A percentile compares a stretch with the other conserved stretches of the same genome.
phyloP scores from a whole-genome alignment of 2,329 filamentous ascomycete genomes.

The Fusarium sp. region DNA sequence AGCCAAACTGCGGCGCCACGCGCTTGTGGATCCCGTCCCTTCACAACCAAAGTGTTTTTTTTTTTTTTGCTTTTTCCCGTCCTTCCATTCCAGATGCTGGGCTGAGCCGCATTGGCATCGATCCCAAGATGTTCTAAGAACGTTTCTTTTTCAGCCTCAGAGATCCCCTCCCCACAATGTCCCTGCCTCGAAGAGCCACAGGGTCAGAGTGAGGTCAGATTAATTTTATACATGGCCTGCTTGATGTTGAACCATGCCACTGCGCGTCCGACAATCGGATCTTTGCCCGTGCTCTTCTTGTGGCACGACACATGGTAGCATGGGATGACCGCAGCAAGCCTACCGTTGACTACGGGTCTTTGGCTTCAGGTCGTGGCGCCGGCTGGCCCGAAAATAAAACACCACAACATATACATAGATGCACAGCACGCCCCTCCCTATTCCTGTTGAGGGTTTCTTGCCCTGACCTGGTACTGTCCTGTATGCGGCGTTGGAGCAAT shows the following conservation, averaged over 20 bases:
- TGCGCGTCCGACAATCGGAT: slow-evolving; percentile 23
- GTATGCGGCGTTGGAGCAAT: neutral
- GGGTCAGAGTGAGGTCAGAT: slow-evolving; percentile 3
- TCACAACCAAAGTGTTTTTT: slow-evolving; percentile 1
- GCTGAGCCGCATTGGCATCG: slow-evolving; percentile 37
- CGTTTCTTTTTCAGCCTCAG: slow-evolving; percentile 42
- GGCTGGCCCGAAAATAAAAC: slow-evolving; percentile 25
- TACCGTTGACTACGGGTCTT: slow-evolving; percentile 24
- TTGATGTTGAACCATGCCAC: slow-evolving; percentile 14
- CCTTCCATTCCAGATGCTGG: slow-evolving; percentile 36
- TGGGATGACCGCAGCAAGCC: slow-evolving; percentile 34
- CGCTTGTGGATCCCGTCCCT: slow-evolving; percentile 37
- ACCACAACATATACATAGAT: slow-evolving; percentile 7
- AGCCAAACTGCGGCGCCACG: slow-evolving; percentile 33
- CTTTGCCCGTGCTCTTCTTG: slow-evolving; percentile 26
- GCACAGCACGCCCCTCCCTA: slow-evolving; percentile 19
- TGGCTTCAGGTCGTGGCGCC: slow-evolving; percentile 37
- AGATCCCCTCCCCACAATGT: slow-evolving; percentile 23
- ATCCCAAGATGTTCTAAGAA: slow-evolving; percentile 27
- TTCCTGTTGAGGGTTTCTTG: slow-evolving; percentile 13
- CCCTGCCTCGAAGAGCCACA: neutral
- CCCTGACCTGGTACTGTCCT: slow-evolving; percentile 4
- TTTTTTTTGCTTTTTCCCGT: slow-evolving; percentile 22
- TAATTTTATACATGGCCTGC: slow-evolving; percentile 16
- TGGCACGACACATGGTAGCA: slow-evolving; percentile 42